A percentile compares a stretch with the other conserved stretches of the same genome.
These are phyloP conservation scores for Skeletonema grethae DNA, from an alignment of 108 stramenopile species.

Conservation along the genomic window DNA sequence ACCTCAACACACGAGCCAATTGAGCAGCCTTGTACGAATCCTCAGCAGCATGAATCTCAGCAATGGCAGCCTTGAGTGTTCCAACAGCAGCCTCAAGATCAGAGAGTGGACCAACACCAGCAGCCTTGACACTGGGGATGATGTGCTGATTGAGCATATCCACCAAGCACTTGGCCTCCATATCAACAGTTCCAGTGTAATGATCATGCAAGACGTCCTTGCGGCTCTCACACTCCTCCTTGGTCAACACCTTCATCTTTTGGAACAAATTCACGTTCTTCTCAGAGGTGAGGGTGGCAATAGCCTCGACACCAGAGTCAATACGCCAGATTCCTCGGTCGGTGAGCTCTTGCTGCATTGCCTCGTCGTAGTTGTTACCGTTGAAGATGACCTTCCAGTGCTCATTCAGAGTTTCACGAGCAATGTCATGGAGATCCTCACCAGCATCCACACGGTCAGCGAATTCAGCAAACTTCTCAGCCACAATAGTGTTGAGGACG, in stretches of 20 bases:
- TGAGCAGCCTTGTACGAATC: constrained; percentile 70
- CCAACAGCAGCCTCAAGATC: constrained; percentile 73
- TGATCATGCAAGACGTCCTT: constrained; percentile 89
- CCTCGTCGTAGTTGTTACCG: constrained; percentile 91
- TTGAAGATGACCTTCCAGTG: constrained; percentile 95
- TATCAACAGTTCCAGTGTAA: constrained; percentile 93
- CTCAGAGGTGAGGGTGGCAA: constrained; percentile 64
- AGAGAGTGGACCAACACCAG: constrained; percentile 67
- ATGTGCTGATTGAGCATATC: constrained; percentile 96
- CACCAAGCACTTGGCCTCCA: constrained; percentile 88
- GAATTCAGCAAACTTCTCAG: constrained; percentile 90
- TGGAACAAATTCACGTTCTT: constrained; percentile 93
- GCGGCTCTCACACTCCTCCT: constrained; percentile 86
- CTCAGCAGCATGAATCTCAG: constrained; percentile 71
- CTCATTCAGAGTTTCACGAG: constrained; percentile 80
- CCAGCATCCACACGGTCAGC: constrained; percentile 90
- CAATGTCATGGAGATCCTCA: constrained; percentile 63
- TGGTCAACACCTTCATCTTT: constrained; percentile 87
- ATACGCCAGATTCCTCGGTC: constrained; percentile 92
- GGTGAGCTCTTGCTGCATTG: constrained; percentile 82
- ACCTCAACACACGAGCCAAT: constrained; percentile 81
- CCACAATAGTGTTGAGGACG: constrained; percentile 91
- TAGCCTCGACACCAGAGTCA: constrained; percentile 94
- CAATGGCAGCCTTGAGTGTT: constrained; percentile 66
- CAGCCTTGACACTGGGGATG: constrained; percentile 85